phyloP scores from a whole-genome alignment of 2,329 filamentous ascomycete genomes.

The Macroventuria anomochaeta region DNA sequence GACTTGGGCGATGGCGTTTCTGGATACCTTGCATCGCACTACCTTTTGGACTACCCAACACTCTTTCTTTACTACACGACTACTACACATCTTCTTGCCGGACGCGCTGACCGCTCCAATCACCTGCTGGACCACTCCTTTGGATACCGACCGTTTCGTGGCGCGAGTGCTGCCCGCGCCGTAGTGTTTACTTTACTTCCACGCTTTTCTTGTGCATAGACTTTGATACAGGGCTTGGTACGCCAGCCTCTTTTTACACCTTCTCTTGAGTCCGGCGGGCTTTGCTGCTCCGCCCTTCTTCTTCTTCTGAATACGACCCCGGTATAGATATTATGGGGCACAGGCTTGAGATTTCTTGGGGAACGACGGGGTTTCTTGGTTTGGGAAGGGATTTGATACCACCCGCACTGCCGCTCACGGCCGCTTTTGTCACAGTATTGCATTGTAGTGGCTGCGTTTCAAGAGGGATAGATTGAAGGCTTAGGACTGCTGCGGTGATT shows the following conservation, averaged over 20 bases:
- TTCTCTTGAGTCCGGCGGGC: constrained; percentile 4
- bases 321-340: not conserved
- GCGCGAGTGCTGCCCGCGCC: constrained; percentile 2
- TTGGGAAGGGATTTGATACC: constrained; percentile 15
- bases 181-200: not conserved
- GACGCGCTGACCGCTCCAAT: constrained; percentile 3
- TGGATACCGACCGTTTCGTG: not conserved
- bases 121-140: constrained; percentile 1
- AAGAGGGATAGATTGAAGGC: not conserved
- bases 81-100: not conserved
- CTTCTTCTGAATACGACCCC: not conserved
- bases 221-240: constrained; percentile 8
- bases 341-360: constrained; percentile 11
- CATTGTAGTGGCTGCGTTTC: not conserved
- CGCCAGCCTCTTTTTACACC: constrained; percentile 6
- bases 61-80: constrained; percentile 4
- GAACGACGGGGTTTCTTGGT: constrained; percentile 8
- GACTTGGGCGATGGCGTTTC: constrained; percentile 25
- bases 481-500: constrained; percentile 1
- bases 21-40: constrained; percentile 15
- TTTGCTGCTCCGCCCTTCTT: not conserved
- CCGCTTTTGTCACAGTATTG: not conserved
- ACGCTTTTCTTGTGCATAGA: constrained; percentile 13
- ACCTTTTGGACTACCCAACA: constrained; percentile 10
- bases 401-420: constrained; percentile 11